Conservation (phyloP, 495 filamentous ascomycete genomes). For the Talaromyces stipitatus region DNA sequence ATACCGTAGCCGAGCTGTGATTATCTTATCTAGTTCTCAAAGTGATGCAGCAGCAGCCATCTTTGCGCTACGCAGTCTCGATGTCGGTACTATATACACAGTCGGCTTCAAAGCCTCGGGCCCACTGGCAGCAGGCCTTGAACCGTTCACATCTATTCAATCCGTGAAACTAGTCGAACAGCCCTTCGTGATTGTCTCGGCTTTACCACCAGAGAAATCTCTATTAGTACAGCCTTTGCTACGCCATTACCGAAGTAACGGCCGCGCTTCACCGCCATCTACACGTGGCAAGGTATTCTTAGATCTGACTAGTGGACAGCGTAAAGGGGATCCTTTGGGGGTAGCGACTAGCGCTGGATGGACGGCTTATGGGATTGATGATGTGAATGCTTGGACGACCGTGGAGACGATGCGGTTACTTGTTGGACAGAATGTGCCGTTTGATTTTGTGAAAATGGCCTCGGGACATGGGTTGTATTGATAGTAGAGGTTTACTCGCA, state of each 20-base stretch:
- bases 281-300: conserved; percentile 69
- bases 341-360: conserved; percentile 66
- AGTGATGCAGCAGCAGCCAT: conserved; percentile 68
- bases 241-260: conserved; percentile 48
- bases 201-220: conserved; percentile 68
- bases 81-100: conserved; percentile 70
- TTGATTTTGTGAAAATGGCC: conserved; percentile 76
- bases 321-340: conserved; percentile 58
- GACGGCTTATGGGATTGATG: conserved; percentile 69
- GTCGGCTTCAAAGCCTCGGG: conserved; percentile 70
- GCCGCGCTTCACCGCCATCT: conserved; percentile 35
- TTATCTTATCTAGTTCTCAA: conserved; percentile 59
- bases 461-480: conserved; percentile 63
- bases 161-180: conserved; percentile 65
- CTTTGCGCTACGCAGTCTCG: conserved; percentile 68
- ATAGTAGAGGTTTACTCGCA: too few species aligned
- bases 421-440: conserved; percentile 78
- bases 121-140: conserved; percentile 53
- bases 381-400: conserved; percentile 74
- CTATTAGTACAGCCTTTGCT: conserved; percentile 72
- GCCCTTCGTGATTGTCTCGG: conserved; percentile 74
- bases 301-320: conserved; percentile 61
- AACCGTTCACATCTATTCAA: conserved; percentile 74
- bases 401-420: conserved; percentile 70
- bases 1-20: conserved; percentile 64